A percentile compares a stretch with the other conserved stretches of the same genome.
phyloP scores from a whole-genome alignment of 1,139 yeast genomes.

The Suhomyces chickasaworum region DNA sequence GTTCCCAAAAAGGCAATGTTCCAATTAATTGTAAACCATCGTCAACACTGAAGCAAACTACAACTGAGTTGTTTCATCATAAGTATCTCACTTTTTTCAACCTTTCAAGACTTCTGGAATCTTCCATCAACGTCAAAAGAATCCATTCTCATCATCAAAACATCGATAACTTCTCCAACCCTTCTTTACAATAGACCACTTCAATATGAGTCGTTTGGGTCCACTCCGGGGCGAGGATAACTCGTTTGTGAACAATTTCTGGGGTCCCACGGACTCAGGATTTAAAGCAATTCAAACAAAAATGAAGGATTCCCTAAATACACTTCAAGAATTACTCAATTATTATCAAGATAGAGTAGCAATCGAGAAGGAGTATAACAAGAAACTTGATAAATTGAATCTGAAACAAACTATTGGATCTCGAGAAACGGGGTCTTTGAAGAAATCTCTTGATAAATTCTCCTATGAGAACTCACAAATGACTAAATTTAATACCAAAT shows the following conservation, averaged over 20 bases:
- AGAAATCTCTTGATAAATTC: constrained; percentile 60
- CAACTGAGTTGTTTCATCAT: background rate
- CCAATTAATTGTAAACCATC: background rate
- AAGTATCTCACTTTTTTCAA: background rate
- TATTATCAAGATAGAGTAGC: constrained; percentile 54
- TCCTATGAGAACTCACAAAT: constrained; percentile 50
- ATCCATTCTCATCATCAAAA: background rate
- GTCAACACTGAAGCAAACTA: constrained; percentile 6
- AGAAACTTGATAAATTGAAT: constrained; percentile 53
- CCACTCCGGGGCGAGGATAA: constrained; percentile 10
- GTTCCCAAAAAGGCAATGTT: constrained; percentile 4
- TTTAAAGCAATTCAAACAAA: constrained; percentile 48
- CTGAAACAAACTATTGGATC: constrained; percentile 52
- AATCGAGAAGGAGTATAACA: constrained; percentile 74
- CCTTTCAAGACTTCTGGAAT: background rate
- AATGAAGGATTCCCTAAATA: constrained; percentile 46
- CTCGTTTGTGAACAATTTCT: constrained; percentile 52
- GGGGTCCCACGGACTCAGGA: constrained; percentile 54
- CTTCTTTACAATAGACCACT: background rate
- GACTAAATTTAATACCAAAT: constrained; percentile 36
- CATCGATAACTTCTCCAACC: background rate
- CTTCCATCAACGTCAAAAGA: background rate
- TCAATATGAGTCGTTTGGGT: constrained; percentile 12
- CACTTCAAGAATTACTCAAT: constrained; percentile 45
- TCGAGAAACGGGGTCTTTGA: constrained; percentile 61